These are phyloP conservation scores for Calonectria pseudoturangicola DNA, from an alignment of 2,329 filamentous ascomycete species.

Conservation along the genomic window DNA sequence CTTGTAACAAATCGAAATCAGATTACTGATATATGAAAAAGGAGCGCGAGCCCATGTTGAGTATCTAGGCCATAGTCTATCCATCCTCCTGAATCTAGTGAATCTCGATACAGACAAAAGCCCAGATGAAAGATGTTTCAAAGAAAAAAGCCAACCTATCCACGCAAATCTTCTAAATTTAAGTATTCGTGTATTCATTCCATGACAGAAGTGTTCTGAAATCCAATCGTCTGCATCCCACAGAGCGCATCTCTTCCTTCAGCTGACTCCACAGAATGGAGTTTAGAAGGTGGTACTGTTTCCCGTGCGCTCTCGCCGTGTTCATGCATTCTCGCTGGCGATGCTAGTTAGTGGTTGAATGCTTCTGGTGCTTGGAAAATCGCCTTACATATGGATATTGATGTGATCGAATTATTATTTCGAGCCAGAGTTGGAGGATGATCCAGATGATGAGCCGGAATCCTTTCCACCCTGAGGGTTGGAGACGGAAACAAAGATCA, in stretches of 20 bases:
- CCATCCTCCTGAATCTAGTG: background rate
- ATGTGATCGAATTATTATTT: background rate
- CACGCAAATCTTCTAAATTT: background rate
- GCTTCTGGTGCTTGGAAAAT: background rate
- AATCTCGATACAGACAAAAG: background rate
- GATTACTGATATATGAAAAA: background rate
- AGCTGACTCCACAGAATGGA: background rate
- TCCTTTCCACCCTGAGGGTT: conserved; percentile 20
- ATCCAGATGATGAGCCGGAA: no score
- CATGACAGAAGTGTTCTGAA: background rate
- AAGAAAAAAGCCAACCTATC: background rate
- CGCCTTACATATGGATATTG: background rate
- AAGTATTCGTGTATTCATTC: no score
- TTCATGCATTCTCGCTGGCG: background rate
- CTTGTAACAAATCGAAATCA: background rate
- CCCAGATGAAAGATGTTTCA: no score
- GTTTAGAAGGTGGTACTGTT: background rate
- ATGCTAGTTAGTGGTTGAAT: background rate
- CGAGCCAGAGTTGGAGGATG: background rate
- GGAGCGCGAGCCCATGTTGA: conserved; percentile 7
- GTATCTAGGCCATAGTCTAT: conserved; percentile 10
- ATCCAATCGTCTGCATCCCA: background rate
- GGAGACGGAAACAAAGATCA: conserved; percentile 30
- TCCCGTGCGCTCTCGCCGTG: background rate
- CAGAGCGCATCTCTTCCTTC: background rate